phyloP scores from a whole-genome alignment of 2,329 filamentous ascomycete species.

The Xylariaceae sp. region DNA sequence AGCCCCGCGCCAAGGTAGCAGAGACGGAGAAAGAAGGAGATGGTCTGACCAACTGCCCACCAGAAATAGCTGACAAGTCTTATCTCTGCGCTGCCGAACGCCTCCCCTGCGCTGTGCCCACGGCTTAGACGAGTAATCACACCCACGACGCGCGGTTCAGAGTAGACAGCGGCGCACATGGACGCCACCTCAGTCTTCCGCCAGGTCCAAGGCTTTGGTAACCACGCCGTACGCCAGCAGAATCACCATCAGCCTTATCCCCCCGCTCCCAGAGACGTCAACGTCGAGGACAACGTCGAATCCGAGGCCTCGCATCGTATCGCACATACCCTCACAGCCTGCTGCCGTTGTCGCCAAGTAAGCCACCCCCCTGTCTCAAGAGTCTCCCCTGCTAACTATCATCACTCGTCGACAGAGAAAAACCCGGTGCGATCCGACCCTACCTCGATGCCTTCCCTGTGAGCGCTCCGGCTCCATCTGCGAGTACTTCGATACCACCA shows the following conservation, averaged over 20 bases:
- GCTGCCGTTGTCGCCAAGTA: constrained; percentile 76
- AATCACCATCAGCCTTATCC: constrained; percentile 31
- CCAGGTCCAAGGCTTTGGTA: constrained; percentile 39
- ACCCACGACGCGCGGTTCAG: too few species aligned
- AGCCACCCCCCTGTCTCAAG: constrained; percentile 25
- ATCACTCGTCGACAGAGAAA: constrained; percentile 62
- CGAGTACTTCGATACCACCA: constrained; percentile 91
- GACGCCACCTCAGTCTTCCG: neutral
- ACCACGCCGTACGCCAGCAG: constrained; percentile 39
- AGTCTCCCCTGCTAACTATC: neutral
- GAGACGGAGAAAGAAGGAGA: too few species aligned
- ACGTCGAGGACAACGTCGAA: constrained; percentile 43
- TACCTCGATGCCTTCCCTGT: constrained; percentile 88
- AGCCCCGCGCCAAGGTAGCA: too few species aligned
- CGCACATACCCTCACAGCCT: constrained; percentile 75
- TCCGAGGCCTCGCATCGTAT: constrained; percentile 57
- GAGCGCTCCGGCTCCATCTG: constrained; percentile 87
- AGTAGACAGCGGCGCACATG: too few species aligned
- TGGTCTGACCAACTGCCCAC: too few species aligned
- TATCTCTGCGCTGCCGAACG: too few species aligned
- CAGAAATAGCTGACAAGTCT: too few species aligned
- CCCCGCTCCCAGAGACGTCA: constrained; percentile 25
- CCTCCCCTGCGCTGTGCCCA: too few species aligned
- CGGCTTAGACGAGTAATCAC: too few species aligned
- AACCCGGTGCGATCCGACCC: constrained; percentile 88